phyloP scores from a whole-genome alignment of 331 rosid species.

The Quercus tomentella region DNA sequence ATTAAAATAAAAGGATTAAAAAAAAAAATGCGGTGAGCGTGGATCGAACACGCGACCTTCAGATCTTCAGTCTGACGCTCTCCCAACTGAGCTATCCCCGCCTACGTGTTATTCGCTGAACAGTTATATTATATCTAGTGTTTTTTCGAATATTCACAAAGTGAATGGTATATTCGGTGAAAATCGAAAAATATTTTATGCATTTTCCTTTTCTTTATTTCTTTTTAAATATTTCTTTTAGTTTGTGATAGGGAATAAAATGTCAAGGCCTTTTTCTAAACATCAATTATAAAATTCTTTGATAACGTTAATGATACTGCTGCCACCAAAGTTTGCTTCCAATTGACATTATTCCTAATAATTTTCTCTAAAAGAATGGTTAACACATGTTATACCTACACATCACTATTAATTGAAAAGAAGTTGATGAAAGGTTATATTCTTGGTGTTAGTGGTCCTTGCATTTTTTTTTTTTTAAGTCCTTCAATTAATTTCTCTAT shows the following conservation, averaged over 20 bases:
- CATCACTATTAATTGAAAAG: not conserved
- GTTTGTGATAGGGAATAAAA: not conserved
- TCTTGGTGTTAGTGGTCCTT: not conserved
- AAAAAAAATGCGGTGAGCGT: conserved; percentile 57
- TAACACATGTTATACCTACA: not conserved
- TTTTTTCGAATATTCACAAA: not conserved
- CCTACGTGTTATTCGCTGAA: too few relatives aligned
- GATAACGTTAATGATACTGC: too few relatives aligned
- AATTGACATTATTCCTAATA: not conserved
- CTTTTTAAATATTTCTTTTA: not conserved
- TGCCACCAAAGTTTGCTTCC: too few relatives aligned
- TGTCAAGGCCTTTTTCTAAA: too few relatives aligned
- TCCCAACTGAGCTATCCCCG: conserved; percentile 40
- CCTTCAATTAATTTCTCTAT: not conserved
- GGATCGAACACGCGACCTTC: conserved; percentile 97
- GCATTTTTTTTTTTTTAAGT: not conserved
- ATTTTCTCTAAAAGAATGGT: not conserved
- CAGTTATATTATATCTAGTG: too few relatives aligned
- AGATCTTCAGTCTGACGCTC: conserved; percentile 86
- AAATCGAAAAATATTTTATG: not conserved
- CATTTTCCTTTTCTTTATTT: not conserved
- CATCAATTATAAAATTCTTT: too few relatives aligned
- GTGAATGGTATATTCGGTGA: not conserved
- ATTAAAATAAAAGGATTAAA: not conserved
- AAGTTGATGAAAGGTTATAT: not conserved